These are phyloP conservation scores for Caloboletus firmus DNA, from an alignment of 1,284 basidiomycete species.

Conservation along the genomic window DNA sequence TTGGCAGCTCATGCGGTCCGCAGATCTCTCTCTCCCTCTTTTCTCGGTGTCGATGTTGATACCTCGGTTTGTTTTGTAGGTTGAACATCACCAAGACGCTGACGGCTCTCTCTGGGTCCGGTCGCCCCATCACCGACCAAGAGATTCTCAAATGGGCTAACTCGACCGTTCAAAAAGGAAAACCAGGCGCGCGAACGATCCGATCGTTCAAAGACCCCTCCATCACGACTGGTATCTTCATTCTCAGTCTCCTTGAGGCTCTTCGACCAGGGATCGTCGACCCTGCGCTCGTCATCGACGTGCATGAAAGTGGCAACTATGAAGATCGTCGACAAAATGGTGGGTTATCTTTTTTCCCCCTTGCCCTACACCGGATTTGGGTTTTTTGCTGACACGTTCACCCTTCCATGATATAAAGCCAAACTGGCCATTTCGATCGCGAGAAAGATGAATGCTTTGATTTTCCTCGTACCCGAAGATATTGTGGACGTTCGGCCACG, in stretches of 20 bases:
- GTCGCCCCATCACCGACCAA: slow-evolving; percentile 81
- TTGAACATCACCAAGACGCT: slow-evolving; percentile 94
- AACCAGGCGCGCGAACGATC: slow-evolving; percentile 70
- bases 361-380: neutral
- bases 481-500: slow-evolving; percentile 86
- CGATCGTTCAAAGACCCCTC: slow-evolving; percentile 93
- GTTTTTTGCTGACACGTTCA: neutral
- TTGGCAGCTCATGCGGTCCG: slow-evolving; percentile 95
- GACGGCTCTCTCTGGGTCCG: slow-evolving; percentile 69
- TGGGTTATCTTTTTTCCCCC: slow-evolving; percentile 39
- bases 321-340: slow-evolving; percentile 94
- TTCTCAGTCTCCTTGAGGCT: slow-evolving; percentile 90
- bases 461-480: slow-evolving; percentile 97
- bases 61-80: slow-evolving; percentile 34
- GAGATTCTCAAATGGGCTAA: slow-evolving; percentile 99
- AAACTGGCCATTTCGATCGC: slow-evolving; percentile 98
- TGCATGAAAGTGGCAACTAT: slow-evolving; percentile 68
- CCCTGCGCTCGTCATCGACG: slow-evolving; percentile 73
- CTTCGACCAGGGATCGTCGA: slow-evolving; percentile 96
- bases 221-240: slow-evolving; percentile 90
- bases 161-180: slow-evolving; percentile 74
- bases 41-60: neutral
- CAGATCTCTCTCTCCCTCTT: neutral
- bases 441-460: slow-evolving; percentile 94
- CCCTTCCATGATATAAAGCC: slow-evolving; percentile 45